phyloP scores from a whole-genome alignment of 257 asterid genomes.

The Pogostemon cablin region DNA sequence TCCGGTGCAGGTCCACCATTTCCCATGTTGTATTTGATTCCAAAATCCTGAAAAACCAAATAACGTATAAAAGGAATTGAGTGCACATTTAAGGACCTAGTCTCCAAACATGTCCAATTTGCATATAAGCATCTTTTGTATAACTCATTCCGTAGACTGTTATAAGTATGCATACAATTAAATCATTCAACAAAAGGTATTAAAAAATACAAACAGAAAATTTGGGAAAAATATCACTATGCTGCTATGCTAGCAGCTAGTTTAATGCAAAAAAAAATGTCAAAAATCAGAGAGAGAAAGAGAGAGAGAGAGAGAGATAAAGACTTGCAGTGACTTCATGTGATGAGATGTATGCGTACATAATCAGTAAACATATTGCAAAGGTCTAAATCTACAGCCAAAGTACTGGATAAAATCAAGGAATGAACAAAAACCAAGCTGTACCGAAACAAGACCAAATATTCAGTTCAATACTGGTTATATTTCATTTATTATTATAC shows the following conservation, averaged over 20 bases:
- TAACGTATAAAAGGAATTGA: conserved; percentile 24
- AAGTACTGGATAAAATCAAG: conserved; percentile 11
- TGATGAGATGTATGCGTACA: background rate
- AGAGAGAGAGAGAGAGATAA: background rate
- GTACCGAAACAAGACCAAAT: background rate
- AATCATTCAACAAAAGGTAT: conserved; percentile 11
- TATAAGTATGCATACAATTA: background rate
- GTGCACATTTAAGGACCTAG: conserved; percentile 18
- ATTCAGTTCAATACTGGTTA: background rate
- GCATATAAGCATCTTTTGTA: conserved; percentile 1
- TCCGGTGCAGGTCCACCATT: conserved; percentile 99
- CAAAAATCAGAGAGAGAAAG: background rate
- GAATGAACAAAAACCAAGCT: background rate
- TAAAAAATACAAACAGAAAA: background rate
- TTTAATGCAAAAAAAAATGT: background rate
- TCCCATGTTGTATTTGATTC: conserved; percentile 99
- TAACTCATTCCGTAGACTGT: conserved; percentile 7
- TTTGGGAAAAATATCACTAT: conserved; percentile 10
- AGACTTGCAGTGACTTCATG: background rate
- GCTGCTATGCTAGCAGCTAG: conserved; percentile 10
- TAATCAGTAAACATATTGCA: background rate
- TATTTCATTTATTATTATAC: background rate
- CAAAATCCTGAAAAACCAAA: conserved; percentile 72
- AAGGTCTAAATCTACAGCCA: background rate
- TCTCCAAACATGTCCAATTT: conserved; percentile 1